Base-by-base conservation (phyloP, 305 asterid genomes). In the Petunia hybrid region DNA sequence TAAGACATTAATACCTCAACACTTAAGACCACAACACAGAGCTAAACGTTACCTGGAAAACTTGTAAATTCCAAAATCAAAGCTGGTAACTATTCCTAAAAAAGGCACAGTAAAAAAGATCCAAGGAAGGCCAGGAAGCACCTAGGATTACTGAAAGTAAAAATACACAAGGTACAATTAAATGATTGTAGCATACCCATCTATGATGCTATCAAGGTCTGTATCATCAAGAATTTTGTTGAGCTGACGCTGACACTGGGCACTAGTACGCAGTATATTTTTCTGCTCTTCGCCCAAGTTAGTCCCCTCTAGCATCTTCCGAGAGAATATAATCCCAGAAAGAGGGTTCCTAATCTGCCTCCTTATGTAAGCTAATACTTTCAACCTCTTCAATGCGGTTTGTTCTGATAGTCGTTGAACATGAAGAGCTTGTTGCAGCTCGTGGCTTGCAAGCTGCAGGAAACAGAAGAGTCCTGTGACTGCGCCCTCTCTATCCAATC, bases 391-490 rank as follows among this genome's bases (percentile, higher is more conserved):
- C 85, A 87, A 7, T 0, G 97, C 99, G 4, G 92, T 91, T 84
- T 91, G 95, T 82, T 92, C 97, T 1, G 98, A 90, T 66, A 95
- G 64, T 35, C 91, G 82, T 85, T 95, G 99, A 81, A 95, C 83
- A 60, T 92, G 97, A 68, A 95, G 97, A 1, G 99, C 97, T 65
- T 90, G 98, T 80, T 95, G 98, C 60, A 95, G 90, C 88, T 95
- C 99, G 6, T 87, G 97, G 85, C 99, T 95, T 42, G 98, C 98
- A 51, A 95, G 88, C 87, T 94, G 99, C 80, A 95, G 84, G 89
- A 94, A 95, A 84, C 98, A 94, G 85, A 95, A 94, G 45, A 95
- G 88, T 36, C 99, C 99, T 0, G 90, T 94, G 39, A 92, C 89
- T 5, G 93, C 82, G 2, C 94, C 97, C 39, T 92, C 99, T 7